Percentiles rank a stretch among this genome's conserved stretches.
These are phyloP conservation scores for Blastobotrys elegans DNA, from an alignment of 1,139 yeast genomes.

Conservation along the genomic window DNA sequence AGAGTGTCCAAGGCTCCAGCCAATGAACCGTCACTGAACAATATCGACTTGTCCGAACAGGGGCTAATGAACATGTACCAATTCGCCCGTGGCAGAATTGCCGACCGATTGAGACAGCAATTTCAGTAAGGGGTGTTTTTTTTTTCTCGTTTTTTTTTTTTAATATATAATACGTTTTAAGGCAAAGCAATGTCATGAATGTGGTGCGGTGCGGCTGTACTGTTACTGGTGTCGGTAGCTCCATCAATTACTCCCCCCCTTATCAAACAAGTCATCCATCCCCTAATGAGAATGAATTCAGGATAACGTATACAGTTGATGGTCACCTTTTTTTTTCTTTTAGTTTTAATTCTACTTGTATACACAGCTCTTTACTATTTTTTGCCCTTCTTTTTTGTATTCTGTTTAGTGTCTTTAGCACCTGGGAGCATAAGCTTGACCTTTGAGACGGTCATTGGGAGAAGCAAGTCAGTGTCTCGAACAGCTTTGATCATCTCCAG, in stretches of 20 bases:
- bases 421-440: constrained; percentile 35
- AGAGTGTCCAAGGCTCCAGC: constrained; percentile 84
- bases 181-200: no score
- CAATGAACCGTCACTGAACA: constrained; percentile 55
- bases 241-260: no score
- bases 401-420: constrained; percentile 1
- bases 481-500: constrained; percentile 52
- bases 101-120: constrained; percentile 78
- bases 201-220: no score
- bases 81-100: constrained; percentile 79
- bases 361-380: no score
- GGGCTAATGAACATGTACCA: constrained; percentile 86
- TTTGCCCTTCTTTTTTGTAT: constrained; percentile 18
- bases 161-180: background rate
- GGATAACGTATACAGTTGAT: no score
- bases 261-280: no score
- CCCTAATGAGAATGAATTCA: no score
- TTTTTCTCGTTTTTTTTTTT: constrained; percentile 3
- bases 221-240: no score
- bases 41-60: constrained; percentile 78
- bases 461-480: constrained; percentile 52
- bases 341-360: constrained; percentile 7
- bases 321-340: background rate
- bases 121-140: constrained; percentile 11
- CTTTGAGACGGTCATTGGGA: constrained; percentile 47